These are phyloP conservation scores for Heliosperma pusillum DNA, from an alignment of 148 eudicot genomes.

Conservation along the genomic window DNA sequence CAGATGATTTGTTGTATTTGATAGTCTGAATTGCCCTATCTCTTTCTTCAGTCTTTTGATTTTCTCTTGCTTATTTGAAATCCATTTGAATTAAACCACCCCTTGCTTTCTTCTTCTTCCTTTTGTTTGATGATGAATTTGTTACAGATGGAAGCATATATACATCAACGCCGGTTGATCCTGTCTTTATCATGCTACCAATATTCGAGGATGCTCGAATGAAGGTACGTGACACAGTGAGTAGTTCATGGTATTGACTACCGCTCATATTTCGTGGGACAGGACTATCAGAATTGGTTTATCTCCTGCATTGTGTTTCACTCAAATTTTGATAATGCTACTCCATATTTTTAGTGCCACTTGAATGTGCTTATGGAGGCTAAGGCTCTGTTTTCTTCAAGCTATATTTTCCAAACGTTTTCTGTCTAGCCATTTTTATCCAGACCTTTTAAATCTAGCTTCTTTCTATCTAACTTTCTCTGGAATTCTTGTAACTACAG, in stretches of 20 bases:
- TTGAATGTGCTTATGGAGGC: background rate
- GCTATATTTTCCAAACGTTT: background rate
- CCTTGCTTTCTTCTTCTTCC: background rate
- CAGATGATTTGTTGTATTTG: background rate
- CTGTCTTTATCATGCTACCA: slow-evolving; percentile 86
- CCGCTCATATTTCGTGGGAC: background rate
- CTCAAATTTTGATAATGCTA: background rate
- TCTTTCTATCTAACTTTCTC: background rate
- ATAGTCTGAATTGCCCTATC: background rate
- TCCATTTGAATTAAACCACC: background rate
- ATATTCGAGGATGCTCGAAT: slow-evolving; percentile 89
- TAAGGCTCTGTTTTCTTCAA: background rate
- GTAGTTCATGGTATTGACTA: background rate
- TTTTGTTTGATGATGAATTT: slow-evolving; percentile 17
- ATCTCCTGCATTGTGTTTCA: background rate
- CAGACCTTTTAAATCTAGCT: background rate
- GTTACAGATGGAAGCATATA: slow-evolving; percentile 78
- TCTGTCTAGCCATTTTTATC: background rate
- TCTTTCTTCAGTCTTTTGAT: background rate
- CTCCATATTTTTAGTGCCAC: background rate
- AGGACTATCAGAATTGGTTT: background rate
- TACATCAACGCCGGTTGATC: slow-evolving; percentile 86
- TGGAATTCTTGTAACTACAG: background rate
- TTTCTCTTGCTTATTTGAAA: background rate
- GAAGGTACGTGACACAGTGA: slow-evolving; percentile 52